Base-by-base conservation (phyloP, 129 eudicot genomes). In the Lonicera japonica region DNA sequence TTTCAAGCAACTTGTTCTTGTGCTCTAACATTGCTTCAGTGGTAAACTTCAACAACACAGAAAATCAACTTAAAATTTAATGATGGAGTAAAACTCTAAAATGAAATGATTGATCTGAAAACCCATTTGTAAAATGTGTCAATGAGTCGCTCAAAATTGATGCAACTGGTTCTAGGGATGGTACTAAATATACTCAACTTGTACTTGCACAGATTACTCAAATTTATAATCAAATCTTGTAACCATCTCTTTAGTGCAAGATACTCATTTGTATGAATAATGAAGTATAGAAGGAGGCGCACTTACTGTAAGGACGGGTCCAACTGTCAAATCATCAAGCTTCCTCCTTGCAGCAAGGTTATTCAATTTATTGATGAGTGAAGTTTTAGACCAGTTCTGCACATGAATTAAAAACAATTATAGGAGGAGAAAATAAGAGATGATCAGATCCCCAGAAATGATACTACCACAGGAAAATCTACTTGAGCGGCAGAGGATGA, bases 261-360 rank as follows among this genome's bases (percentile, higher is more conserved):
- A n/a, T 50, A 50, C 50, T 43, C 50, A 43, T 43, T 43, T 43
- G 50, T 43, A 43, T 43, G 13, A 10, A 43, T 43, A 1, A 2
- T 43, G 8, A 43, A 43, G 16, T 43, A 8, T 43, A 43, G 8
- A 60, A 61, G 17, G 21, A 73, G 43, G 34, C 43, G 43, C 20
- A 66, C 85, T 76, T 79, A 94, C 99, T 2, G 96, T 88, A 70
- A 88, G 99, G 63, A 94, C 99, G 21, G 99, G 99, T 23, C 96
- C 96, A 50, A 94, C 57, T 43, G 99, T 94, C 68, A 94, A 69
- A 76, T 94, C 99, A 56, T 94, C 83, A 21, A 94, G 82, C 82
- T 88, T 94, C 80, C 96, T 85, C 70, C 96, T 86, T 43, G 87
- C 85, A 58, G 99, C 99, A 74, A 94, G 96, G 34, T 75, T 82